phyloP scores from a whole-genome alignment of 1,284 basidiomycete species.

The Hemileia vastatrix region DNA sequence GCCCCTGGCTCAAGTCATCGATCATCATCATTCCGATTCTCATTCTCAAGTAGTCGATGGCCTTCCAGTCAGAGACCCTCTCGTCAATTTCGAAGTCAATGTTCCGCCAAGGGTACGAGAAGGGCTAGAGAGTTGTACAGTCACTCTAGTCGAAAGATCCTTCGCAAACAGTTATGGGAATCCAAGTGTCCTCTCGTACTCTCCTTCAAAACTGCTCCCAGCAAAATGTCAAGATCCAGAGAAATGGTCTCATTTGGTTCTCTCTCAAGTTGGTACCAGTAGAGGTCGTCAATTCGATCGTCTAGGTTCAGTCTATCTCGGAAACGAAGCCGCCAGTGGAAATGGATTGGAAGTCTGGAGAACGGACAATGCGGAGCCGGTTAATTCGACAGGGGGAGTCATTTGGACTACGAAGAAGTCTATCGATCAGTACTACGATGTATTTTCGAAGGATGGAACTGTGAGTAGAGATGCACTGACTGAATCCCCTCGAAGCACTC shows the following conservation, averaged over 20 bases:
- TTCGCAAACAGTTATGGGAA: constrained; percentile 31
- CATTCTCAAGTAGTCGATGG: not conserved
- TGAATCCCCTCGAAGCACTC: not conserved
- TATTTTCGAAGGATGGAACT: constrained; percentile 23
- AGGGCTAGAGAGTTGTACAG: constrained; percentile 5
- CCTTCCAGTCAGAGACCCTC: not conserved
- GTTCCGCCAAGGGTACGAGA: constrained; percentile 8
- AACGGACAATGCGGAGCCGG: constrained; percentile 34
- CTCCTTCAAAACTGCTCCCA: constrained; percentile 10
- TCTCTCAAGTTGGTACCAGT: constrained; percentile 25
- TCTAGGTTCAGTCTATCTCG: constrained; percentile 28
- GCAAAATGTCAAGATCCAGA: constrained; percentile 24
- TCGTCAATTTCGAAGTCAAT: constrained; percentile 17
- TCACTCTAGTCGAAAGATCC: constrained; percentile 26
- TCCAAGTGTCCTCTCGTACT: constrained; percentile 25
- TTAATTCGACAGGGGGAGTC: constrained; percentile 20
- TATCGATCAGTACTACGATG: constrained; percentile 27
- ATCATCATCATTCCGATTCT: not conserved
- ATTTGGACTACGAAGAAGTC: constrained; percentile 30
- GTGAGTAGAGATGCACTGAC: not conserved
- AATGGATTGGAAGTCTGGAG: constrained; percentile 33
- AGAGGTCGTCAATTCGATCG: constrained; percentile 33
- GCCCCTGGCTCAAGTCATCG: not conserved
- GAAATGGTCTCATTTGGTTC: constrained; percentile 27
- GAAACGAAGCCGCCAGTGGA: constrained; percentile 20